phyloP scores from a whole-genome alignment of 352 stramenopile genomes.

The Halophytophthora polymorphica region DNA sequence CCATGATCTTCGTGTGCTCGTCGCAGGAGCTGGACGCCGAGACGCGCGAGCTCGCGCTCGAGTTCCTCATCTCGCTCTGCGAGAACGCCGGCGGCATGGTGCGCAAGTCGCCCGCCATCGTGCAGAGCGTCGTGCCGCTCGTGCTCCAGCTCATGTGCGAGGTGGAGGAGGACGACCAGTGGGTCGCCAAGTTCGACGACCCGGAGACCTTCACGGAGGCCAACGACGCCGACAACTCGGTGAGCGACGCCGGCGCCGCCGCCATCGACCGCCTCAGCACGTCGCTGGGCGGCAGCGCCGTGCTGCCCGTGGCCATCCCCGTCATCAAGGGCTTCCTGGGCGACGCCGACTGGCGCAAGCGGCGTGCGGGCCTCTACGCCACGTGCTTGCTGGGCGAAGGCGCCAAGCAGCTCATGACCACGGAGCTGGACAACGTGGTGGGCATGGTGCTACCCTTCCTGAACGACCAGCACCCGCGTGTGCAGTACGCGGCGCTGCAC shows the following conservation, averaged over 20 bases:
- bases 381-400: conserved; percentile 76
- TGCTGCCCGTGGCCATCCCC: conserved; percentile 76
- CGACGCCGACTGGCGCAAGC: conserved; percentile 70
- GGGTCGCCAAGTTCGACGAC: conserved; percentile 78
- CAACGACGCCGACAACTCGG: conserved; percentile 54
- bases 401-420: conserved; percentile 76
- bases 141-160: conserved; percentile 82
- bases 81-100: conserved; percentile 82
- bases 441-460: conserved; percentile 65
- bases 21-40: conserved; percentile 63
- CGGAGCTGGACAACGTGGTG: conserved; percentile 75
- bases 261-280: conserved; percentile 78
- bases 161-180: conserved; percentile 71
- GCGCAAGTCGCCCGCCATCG: conserved; percentile 66
- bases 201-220: conserved; percentile 70
- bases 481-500: conserved; percentile 82
- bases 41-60: conserved; percentile 73
- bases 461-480: conserved; percentile 66
- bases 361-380: conserved; percentile 73
- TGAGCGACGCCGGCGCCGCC: conserved; percentile 69
- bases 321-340: conserved; percentile 64
- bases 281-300: conserved; percentile 62
- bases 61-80: conserved; percentile 79
- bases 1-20: conserved; percentile 79
- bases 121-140: conserved; percentile 65